A percentile compares a stretch with the other conserved stretches of the same genome.
phyloP scores from a whole-genome alignment of 148 eudicot species.

The Camellia lanceoleosa region DNA sequence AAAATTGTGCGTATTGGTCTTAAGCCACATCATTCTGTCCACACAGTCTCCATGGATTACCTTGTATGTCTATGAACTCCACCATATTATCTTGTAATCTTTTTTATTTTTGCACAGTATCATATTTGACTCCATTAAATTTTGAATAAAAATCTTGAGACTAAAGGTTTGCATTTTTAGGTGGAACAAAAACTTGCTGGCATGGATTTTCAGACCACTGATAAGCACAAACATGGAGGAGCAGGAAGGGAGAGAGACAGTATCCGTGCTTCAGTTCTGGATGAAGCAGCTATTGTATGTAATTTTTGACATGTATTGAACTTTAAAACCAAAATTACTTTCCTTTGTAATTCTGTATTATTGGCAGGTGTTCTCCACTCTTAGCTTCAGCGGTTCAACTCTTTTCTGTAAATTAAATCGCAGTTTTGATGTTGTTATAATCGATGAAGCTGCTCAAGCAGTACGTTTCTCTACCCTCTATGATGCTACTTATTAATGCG shows the following conservation, averaged over 20 bases:
- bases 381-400: slow-evolving; percentile 92
- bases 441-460: slow-evolving; percentile 99
- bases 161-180: slow-evolving; percentile 35
- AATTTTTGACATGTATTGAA: slow-evolving; percentile 12
- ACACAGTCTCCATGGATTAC: slow-evolving; percentile 91
- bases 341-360: slow-evolving; percentile 22
- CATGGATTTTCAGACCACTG: slow-evolving; percentile 56
- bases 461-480: slow-evolving; percentile 41
- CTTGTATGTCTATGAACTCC: slow-evolving; percentile 43
- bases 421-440: slow-evolving; percentile 84
- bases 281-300: slow-evolving; percentile 94
- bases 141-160: not conserved
- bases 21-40: slow-evolving; percentile 90
- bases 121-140: not conserved
- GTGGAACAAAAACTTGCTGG: slow-evolving; percentile 87
- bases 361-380: slow-evolving; percentile 93
- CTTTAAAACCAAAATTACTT: slow-evolving; percentile 8
- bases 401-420: slow-evolving; percentile 78
- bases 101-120: not conserved
- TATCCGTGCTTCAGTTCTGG: slow-evolving; percentile 75
- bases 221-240: slow-evolving; percentile 77
- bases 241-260: slow-evolving; percentile 64
- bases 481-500: not conserved
- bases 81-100: not conserved
- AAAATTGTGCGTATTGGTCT: slow-evolving; percentile 97